A percentile compares a stretch with the other conserved stretches of the same genome.
Conservation (phyloP, 192 early-diverging fungal genomes). For the Backusella tarrabulga region DNA sequence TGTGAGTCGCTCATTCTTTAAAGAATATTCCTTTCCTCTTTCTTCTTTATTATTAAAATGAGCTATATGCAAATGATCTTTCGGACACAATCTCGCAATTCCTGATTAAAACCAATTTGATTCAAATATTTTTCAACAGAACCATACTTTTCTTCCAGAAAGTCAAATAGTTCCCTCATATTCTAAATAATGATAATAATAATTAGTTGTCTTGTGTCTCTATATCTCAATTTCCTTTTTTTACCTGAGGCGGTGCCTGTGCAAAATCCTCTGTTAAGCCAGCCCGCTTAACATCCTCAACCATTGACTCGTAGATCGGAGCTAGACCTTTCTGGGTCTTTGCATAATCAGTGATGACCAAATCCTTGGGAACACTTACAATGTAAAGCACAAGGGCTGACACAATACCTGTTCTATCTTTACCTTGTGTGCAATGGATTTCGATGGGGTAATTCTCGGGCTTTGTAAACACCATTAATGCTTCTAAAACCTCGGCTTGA, state of each 20-base stretch:
- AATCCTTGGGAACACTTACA: slow-evolving; percentile 48
- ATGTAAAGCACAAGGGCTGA: slow-evolving; percentile 54
- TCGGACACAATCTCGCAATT: slow-evolving; percentile 19
- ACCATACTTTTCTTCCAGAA: slow-evolving; percentile 23
- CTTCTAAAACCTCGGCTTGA: slow-evolving; percentile 39
- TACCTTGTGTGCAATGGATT: slow-evolving; percentile 68
- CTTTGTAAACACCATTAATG: slow-evolving; percentile 53
- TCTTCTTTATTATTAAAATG: background rate
- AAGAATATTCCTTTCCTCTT: background rate
- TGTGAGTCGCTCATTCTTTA: background rate
- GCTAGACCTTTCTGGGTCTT: slow-evolving; percentile 45
- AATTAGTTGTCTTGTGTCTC: background rate
- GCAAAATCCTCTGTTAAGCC: slow-evolving; percentile 55
- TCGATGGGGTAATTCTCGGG: slow-evolving; percentile 56
- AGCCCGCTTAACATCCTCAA: slow-evolving; percentile 49
- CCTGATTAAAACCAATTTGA: slow-evolving; percentile 19
- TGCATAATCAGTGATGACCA: slow-evolving; percentile 60
- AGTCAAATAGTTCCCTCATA: slow-evolving; percentile 26
- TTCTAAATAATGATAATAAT: slow-evolving; percentile 1
- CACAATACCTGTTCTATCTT: slow-evolving; percentile 67
- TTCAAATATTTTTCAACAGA: slow-evolving; percentile 17
- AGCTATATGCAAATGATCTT: slow-evolving; percentile 23
- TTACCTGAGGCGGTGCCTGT: slow-evolving; percentile 50
- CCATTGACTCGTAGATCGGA: slow-evolving; percentile 47
- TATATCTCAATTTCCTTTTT: background rate